Percentiles rank a stretch among this genome's conserved stretches.
These are phyloP conservation scores for Saccharomyces pastorianus DNA, from an alignment of 1,139 yeast species.

Conservation along the genomic window DNA sequence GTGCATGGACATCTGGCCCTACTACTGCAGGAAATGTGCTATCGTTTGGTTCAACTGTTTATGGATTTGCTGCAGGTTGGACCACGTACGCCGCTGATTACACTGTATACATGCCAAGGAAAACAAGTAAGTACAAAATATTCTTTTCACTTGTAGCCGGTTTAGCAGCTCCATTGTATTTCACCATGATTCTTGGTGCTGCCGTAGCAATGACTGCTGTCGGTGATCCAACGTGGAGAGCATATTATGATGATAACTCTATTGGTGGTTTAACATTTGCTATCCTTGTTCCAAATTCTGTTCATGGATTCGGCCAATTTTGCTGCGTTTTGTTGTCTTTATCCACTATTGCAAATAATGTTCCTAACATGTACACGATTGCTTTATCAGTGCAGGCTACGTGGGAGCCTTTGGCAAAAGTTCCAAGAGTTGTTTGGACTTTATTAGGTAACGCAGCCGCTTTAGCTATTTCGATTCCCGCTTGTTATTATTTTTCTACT, in stretches of 20 bases:
- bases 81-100: too few relatives aligned
- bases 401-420: slow-evolving; percentile 59
- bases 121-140: too few relatives aligned
- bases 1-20: slow-evolving; percentile 38
- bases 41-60: too few relatives aligned
- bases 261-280: slow-evolving; percentile 81
- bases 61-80: too few relatives aligned
- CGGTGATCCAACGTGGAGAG: slow-evolving; percentile 40
- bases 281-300: slow-evolving; percentile 65
- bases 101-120: too few relatives aligned
- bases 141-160: too few relatives aligned
- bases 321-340: slow-evolving; percentile 76
- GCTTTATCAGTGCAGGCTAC: slow-evolving; percentile 79
- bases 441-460: slow-evolving; percentile 64
- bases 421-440: slow-evolving; percentile 83
- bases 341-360: slow-evolving; percentile 81
- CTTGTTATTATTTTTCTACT: slow-evolving; percentile 33
- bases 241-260: slow-evolving; percentile 35
- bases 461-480: slow-evolving; percentile 83
- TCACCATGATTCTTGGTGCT: slow-evolving; percentile 34
- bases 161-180: too few relatives aligned
- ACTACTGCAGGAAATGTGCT: too few relatives aligned
- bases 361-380: slow-evolving; percentile 88
- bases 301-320: slow-evolving; percentile 85
- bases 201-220: slow-evolving; percentile 65